phyloP scores from a whole-genome alignment of 2,329 filamentous ascomycete genomes.

The Hypoxylon sp. region DNA sequence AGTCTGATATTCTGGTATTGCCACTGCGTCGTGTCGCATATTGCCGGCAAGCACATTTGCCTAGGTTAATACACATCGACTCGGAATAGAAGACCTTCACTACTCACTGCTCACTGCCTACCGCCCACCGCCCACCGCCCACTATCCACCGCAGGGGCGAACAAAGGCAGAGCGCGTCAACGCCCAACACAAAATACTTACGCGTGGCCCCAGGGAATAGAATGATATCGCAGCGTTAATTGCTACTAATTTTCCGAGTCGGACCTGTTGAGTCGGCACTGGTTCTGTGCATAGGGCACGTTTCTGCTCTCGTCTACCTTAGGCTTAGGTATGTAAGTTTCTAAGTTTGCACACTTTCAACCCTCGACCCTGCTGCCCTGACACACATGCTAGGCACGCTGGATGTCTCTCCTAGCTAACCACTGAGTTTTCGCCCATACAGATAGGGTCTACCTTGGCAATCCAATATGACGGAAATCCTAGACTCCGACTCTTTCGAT shows the following conservation, averaged over 20 bases:
- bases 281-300: constrained; percentile 4
- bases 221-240: constrained; percentile 18
- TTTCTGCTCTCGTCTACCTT: background rate
- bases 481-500: constrained; percentile 38
- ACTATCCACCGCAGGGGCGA: too few species aligned
- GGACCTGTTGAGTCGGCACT: constrained; percentile 1
- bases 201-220: constrained; percentile 1
- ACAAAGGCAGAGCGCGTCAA: constrained; percentile 2
- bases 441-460: constrained; percentile 3
- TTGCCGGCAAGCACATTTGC: background rate
- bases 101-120: too few species aligned
- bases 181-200: too few species aligned
- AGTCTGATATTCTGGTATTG: background rate
- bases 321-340: background rate
- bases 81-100: too few species aligned
- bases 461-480: constrained; percentile 42
- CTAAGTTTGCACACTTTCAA: constrained; percentile 25
- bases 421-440: constrained; percentile 2
- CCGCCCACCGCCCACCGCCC: background rate
- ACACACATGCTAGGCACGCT: background rate
- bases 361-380: constrained; percentile 11
- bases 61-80: constrained; percentile 7
- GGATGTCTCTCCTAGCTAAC: constrained; percentile 11
- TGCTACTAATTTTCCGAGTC: constrained; percentile 1
- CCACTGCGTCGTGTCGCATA: background rate